phyloP scores from a whole-genome alignment of 2,329 filamentous ascomycete species.

The Hypomyces rosellus region DNA sequence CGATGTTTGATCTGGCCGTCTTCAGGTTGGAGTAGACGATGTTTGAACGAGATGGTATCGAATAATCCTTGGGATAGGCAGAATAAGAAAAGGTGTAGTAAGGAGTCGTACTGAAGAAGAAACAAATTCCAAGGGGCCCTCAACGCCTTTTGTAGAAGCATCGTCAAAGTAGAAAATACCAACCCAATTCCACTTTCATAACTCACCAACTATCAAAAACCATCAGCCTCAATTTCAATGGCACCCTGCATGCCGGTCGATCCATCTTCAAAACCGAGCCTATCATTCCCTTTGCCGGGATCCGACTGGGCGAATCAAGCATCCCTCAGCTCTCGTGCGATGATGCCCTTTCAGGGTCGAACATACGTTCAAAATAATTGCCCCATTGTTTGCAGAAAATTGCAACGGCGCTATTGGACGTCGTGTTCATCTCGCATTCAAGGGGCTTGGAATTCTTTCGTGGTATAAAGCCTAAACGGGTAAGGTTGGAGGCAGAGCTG shows the following conservation, averaged over 20 bases:
- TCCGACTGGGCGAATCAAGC: not conserved
- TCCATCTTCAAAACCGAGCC: no score
- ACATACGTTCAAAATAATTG: no score
- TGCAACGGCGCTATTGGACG: not conserved
- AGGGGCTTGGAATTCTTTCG: not conserved
- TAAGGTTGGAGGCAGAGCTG: not conserved
- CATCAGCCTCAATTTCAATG: no score
- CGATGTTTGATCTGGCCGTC: not conserved
- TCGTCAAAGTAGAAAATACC: no score
- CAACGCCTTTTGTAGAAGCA: no score
- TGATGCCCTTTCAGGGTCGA: not conserved
- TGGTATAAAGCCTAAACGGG: constrained; percentile 10
- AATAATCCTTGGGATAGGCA: not conserved
- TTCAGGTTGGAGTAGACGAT: not conserved
- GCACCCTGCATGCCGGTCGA: no score
- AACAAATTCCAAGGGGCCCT: no score
- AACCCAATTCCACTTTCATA: no score
- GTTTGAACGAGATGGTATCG: not conserved
- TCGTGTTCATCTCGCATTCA: not conserved
- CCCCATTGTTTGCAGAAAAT: not conserved
- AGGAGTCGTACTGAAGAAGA: no score
- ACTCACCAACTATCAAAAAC: no score
- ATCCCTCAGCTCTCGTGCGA: constrained; percentile 5
- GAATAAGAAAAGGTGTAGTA: no score
- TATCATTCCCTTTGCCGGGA: not conserved